Base-by-base conservation (phyloP, 139 green algal species). In the Volvox africanus region DNA sequence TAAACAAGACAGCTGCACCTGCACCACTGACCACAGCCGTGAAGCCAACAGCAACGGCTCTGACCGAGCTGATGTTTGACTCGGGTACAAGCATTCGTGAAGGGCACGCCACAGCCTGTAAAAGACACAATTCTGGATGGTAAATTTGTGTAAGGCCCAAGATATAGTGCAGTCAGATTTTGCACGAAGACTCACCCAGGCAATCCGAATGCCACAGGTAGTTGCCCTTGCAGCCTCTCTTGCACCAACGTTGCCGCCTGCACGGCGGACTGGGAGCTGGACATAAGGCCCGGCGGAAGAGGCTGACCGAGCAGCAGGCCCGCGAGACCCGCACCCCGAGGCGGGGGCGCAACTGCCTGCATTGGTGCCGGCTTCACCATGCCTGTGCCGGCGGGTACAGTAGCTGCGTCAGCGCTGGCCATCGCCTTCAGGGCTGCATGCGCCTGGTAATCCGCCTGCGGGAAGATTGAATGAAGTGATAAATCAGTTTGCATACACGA, bases 221-320 rank as follows among this genome's bases (percentile, higher is more conserved):
- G 30, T 75, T 90, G 73, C 73, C 82, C 22, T 76, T 65, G 55
- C 30, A 90, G 50, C 28, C 86, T 77, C 2, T 90, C 86, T 44
- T 90, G 86, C 28, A 90, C 73, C 6, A 90, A 75, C 9, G 86
- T 30, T 5, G 86, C 86, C 9, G 86, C 86, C 50, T 67, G 36
- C 19, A 90, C 71, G 0, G 86, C 86, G 11, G 86, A 62, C 73
- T 90, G 86, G 1, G 5, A 20, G 20, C 13, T 55, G n/a, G 0
- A 2, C 24, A 69, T 77, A 1, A 90, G 86, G 0, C 86, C 86
- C 0, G 86, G 86, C 17, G 86, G 86, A 50, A 90, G 86, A 32
- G 30, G 86, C 30, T 61, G 73, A 5, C 86, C 86, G n/a, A 90
- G 86, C 37, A 90, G n/a, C 71, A 90, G 71, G 26, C 86, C 86